Conservation (phyloP, 495 filamentous ascomycete species). For the Monascus purpureus region DNA sequence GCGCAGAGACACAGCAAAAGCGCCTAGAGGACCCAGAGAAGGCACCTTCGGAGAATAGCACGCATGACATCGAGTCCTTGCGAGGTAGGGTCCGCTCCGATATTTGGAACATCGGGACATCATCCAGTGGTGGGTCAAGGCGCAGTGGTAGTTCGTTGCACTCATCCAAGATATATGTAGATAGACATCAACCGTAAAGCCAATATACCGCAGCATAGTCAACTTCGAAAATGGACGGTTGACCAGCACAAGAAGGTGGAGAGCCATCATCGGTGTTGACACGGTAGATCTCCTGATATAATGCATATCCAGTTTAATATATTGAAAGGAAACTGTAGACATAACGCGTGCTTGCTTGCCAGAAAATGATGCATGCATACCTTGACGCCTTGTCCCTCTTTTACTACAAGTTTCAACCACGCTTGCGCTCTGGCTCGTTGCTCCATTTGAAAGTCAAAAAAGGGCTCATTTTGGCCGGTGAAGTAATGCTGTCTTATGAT, state of each 20-base stretch:
- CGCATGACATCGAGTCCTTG: too few species aligned
- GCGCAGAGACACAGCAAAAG: too few species aligned
- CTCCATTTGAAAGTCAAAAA: slow-evolving; percentile 40
- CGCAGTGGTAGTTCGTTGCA: slow-evolving; percentile 14
- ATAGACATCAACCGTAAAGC: slow-evolving; percentile 37
- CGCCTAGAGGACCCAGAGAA: too few species aligned
- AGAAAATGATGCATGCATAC: too few species aligned
- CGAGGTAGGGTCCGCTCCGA: background rate
- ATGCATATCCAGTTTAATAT: too few species aligned
- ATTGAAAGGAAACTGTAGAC: too few species aligned
- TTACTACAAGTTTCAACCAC: slow-evolving; percentile 44
- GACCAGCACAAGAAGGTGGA: slow-evolving; percentile 30
- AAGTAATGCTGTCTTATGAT: slow-evolving; percentile 56
- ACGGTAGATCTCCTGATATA: slow-evolving; percentile 45
- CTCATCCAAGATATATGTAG: background rate
- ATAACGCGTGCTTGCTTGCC: too few species aligned
- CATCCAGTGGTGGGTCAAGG: slow-evolving; percentile 8
- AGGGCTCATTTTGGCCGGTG: slow-evolving; percentile 31
- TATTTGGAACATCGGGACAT: slow-evolving; percentile 10
- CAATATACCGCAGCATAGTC: slow-evolving; percentile 60
- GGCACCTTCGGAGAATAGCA: too few species aligned
- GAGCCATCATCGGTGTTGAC: slow-evolving; percentile 51
- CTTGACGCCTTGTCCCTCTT: slow-evolving; percentile 29
- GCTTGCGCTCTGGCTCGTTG: slow-evolving; percentile 31
- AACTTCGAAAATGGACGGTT: slow-evolving; percentile 28